Evolutionary conservation across 441 rosid species (phyloP), one percentile per base, ranked within the genome.

Genomic region (Euphorbia schlechtendalii): DNA sequence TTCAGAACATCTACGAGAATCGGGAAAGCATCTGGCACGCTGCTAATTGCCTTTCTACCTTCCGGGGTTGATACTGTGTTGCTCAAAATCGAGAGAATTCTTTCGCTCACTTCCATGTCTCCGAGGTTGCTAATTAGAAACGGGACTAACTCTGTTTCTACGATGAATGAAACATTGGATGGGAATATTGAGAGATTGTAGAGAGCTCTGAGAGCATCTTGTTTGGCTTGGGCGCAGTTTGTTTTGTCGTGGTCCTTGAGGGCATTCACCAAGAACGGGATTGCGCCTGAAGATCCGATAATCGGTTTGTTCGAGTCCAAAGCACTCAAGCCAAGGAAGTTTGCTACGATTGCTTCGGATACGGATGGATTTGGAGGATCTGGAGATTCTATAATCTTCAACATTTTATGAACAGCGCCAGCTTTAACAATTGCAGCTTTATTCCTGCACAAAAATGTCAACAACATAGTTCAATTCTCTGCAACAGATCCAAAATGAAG

Each of bases 341-440:
- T 93, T 0, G 99, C 99, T 3, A 86, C 92, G 17, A 86, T 83
- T 32, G 92, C 97, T 68, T 88, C 96, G 2, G 96, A 86, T n/a
- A 90, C 83, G 11, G 74, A 73, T 15, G 82, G 81, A 58, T 77
- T 66, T 21, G 82, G 78, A 41, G 78, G 69, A 70, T 64, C 67
- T 54, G 88, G 83, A 57, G 84, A 77, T 69, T 88, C 95, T 21
- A 90, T 84, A 18, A 93, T 84, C 86, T 77, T 86, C 54, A 93
- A 73, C 96, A 93, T 87, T 76, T 88, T 90, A 74, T 94, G 99
- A 64, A 90, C 87, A 38, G 96, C 93, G 2, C 99, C 99, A 28
- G 97, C 92, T 74, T 94, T 88, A 22, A 90, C 96, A 79, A 94
- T 89, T 67, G 99, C 96, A 55, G 97, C 97, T 81, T 94, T 94